These are phyloP conservation scores for Suaeda aralocaspica DNA, from an alignment of 148 eudicot genomes.

Conservation along the genomic window DNA sequence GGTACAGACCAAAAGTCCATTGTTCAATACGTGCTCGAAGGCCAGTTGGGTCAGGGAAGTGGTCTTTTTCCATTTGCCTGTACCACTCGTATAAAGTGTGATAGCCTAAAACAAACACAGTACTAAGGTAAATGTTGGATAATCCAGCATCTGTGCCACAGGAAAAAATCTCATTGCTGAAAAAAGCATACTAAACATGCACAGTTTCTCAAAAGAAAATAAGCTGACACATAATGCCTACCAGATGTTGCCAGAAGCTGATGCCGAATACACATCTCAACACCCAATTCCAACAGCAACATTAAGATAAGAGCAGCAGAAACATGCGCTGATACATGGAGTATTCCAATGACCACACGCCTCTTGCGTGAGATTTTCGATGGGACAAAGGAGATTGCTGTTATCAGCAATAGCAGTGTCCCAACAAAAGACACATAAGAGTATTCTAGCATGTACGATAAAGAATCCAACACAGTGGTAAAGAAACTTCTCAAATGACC, in stretches of 20 bases:
- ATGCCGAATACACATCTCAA: conserved; percentile 90
- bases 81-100: conserved; percentile 97
- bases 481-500: conserved; percentile 88
- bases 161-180: background rate
- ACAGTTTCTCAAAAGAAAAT: background rate
- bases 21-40: conserved; percentile 91
- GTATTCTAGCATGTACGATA: conserved; percentile 58
- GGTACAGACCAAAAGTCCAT: conserved; percentile 97
- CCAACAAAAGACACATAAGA: conserved; percentile 76
- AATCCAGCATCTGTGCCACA: background rate
- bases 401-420: conserved; percentile 55
- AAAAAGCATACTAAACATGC: background rate
- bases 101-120: conserved; percentile 56
- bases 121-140: background rate
- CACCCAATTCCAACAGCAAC: conserved; percentile 87
- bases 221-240: conserved; percentile 10
- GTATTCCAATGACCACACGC: conserved; percentile 58
- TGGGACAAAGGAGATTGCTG: conserved; percentile 82
- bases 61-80: conserved; percentile 83
- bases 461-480: conserved; percentile 69
- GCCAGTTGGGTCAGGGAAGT: conserved; percentile 98
- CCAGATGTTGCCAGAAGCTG: conserved; percentile 90
- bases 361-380: conserved; percentile 81
- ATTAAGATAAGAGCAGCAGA: conserved; percentile 87
- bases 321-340: conserved; percentile 90